Evolutionary conservation across 495 filamentous ascomycete genomes (phyloP).

Genomic region (Neohortaea acidophila): DNA sequence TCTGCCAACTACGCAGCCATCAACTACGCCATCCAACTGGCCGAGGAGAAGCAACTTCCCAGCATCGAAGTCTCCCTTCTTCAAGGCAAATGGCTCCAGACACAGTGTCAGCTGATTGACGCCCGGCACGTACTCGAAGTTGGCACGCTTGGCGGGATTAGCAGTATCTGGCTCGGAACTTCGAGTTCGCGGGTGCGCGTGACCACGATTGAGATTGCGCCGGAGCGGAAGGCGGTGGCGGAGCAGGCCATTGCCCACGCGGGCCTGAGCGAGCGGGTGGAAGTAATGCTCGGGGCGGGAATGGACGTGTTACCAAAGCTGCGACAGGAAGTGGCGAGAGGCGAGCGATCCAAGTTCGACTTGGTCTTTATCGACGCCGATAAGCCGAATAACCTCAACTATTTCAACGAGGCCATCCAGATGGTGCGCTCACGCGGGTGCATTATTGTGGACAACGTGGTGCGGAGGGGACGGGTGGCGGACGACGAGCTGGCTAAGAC

Average conservation of each 20-base stretch:
- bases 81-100: conserved; percentile 23
- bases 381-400: conserved; percentile 28
- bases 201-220: conserved; percentile 21
- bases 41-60: conserved; percentile 16
- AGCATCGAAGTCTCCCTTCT: conserved; percentile 22
- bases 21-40: conserved; percentile 13
- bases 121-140: conserved; percentile 25
- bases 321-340: conserved; percentile 20
- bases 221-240: conserved; percentile 21
- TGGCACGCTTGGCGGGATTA: conserved; percentile 25
- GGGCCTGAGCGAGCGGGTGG: conserved; percentile 21
- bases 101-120: conserved; percentile 16
- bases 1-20: conserved; percentile 7
- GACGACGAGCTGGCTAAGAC: conserved; percentile 9
- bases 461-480: conserved; percentile 22
- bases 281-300: conserved; percentile 21
- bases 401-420: conserved; percentile 19
- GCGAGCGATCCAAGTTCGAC: conserved; percentile 21
- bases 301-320: conserved; percentile 24
- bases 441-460: conserved; percentile 29
- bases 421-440: conserved; percentile 16
- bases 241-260: conserved; percentile 20
- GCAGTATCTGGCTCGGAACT: conserved; percentile 23
- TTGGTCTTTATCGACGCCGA: conserved; percentile 29
- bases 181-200: conserved; percentile 16